Conservation (phyloP, 495 filamentous ascomycete genomes). For the Daldinia loculata region DNA sequence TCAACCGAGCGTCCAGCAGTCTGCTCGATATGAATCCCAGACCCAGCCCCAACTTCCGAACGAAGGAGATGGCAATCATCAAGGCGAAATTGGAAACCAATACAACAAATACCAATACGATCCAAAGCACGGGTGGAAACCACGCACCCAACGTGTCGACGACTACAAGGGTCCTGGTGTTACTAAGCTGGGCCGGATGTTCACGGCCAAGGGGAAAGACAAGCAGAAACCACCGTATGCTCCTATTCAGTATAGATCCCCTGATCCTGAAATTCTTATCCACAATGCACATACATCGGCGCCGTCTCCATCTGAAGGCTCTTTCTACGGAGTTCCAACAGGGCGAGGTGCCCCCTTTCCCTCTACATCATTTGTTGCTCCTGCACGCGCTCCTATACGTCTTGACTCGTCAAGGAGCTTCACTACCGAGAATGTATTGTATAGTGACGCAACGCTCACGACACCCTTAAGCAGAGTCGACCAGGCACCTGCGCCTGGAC, state of each 20-base stretch:
- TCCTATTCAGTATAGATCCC: constrained; percentile 19
- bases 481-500: neutral
- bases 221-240: constrained; percentile 10
- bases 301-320: constrained; percentile 1
- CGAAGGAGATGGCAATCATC: neutral
- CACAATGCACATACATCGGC: constrained; percentile 21
- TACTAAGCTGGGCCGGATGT: neutral
- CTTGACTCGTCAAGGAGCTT: constrained; percentile 47
- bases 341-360: constrained; percentile 32
- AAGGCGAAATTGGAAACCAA: too few relatives aligned
- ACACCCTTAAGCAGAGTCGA: constrained; percentile 29
- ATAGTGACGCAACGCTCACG: constrained; percentile 39
- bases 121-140: neutral
- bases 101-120: neutral
- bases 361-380: neutral
- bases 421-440: constrained; percentile 49
- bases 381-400: constrained; percentile 5
- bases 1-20: too few relatives aligned
- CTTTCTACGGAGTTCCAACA: constrained; percentile 34
- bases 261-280: constrained; percentile 26
- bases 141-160: neutral
- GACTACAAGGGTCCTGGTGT: constrained; percentile 1
- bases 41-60: neutral
- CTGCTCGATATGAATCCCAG: neutral
- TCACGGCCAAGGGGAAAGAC: neutral